These are phyloP conservation scores for Meripilus lineatus DNA, from an alignment of 1,284 basidiomycete genomes.

Conservation along the genomic window DNA sequence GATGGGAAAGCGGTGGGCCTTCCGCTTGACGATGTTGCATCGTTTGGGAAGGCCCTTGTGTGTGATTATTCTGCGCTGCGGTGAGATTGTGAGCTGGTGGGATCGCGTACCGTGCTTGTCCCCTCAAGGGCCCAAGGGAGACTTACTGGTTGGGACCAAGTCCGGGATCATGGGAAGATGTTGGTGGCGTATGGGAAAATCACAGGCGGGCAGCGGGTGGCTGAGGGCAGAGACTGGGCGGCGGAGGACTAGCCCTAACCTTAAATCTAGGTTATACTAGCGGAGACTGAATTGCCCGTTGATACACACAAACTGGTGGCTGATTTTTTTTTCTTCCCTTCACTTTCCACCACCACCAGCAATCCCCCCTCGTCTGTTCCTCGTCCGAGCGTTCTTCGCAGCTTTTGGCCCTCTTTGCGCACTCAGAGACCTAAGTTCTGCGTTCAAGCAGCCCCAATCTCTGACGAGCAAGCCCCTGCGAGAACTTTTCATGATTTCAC, in stretches of 20 bases:
- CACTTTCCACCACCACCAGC: constrained; percentile 7
- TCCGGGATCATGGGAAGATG: too few species aligned
- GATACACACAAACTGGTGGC: neutral
- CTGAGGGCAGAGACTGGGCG: too few species aligned
- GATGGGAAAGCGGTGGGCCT: too few species aligned
- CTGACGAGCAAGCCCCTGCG: constrained; percentile 10
- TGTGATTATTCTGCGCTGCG: too few species aligned
- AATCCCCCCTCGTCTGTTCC: constrained; percentile 11
- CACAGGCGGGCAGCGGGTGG: too few species aligned
- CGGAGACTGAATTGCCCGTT: constrained; percentile 12
- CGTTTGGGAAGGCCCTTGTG: too few species aligned
- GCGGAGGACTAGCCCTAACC: constrained; percentile 9
- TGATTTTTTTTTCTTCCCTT: constrained; percentile 10
- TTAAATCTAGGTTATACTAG: constrained; percentile 10
- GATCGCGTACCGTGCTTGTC: too few species aligned
- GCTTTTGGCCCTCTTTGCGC: constrained; percentile 11
- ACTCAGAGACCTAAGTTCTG: constrained; percentile 11
- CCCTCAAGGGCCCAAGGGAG: too few species aligned
- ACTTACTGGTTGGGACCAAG: too few species aligned
- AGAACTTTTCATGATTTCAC: constrained; percentile 20
- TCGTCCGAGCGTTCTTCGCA: constrained; percentile 20
- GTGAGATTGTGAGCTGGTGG: too few species aligned
- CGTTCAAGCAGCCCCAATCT: constrained; percentile 3
- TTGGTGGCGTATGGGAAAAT: too few species aligned
- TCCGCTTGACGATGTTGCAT: too few species aligned